A percentile compares a stretch with the other conserved stretches of the same genome.
phyloP scores from a whole-genome alignment of 2,329 filamentous ascomycete species.

The Penicillium sp. region DNA sequence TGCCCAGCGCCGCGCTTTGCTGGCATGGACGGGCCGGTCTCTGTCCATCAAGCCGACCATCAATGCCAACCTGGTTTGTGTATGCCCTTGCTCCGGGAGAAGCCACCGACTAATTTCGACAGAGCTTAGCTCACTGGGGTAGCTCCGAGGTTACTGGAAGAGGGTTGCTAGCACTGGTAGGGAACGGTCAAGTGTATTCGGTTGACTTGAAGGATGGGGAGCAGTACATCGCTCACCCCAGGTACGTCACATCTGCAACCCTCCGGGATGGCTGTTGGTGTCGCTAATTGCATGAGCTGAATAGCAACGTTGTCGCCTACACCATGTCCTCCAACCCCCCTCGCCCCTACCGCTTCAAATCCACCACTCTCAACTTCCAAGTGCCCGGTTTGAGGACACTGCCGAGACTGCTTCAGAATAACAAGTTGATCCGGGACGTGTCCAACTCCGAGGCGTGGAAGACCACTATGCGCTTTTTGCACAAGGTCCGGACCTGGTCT shows the following conservation, averaged over 20 bases:
- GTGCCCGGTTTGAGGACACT: constrained; percentile 65
- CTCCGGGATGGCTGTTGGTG: no score
- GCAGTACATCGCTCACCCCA: constrained; percentile 85
- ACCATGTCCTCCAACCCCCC: constrained; percentile 71
- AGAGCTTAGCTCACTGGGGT: constrained; percentile 82
- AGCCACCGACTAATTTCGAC: constrained; percentile 38
- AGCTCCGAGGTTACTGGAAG: constrained; percentile 83
- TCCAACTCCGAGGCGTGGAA: constrained; percentile 71
- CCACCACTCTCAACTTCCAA: constrained; percentile 70
- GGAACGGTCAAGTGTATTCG: constrained; percentile 86
- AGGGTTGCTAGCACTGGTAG: constrained; percentile 78
- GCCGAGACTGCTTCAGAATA: constrained; percentile 62
- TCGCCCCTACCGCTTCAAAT: constrained; percentile 81
- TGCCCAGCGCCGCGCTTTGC: constrained; percentile 76
- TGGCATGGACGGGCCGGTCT: constrained; percentile 96
- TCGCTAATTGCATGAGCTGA: no score
- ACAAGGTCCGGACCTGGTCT: constrained; percentile 69
- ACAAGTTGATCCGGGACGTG: constrained; percentile 70
- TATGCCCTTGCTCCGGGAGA: neutral
- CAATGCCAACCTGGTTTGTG: constrained; percentile 64
- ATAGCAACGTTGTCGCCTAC: constrained; percentile 85
- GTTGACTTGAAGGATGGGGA: constrained; percentile 77
- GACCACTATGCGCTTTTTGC: constrained; percentile 61
- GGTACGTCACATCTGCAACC: constrained; percentile 39
- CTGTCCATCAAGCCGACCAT: constrained; percentile 71